Evolutionary conservation across 805 yeast genomes (phyloP), one percentile per base, ranked within the genome.

Genomic region (Schwanniomyces pseudopolymorphus): DNA sequence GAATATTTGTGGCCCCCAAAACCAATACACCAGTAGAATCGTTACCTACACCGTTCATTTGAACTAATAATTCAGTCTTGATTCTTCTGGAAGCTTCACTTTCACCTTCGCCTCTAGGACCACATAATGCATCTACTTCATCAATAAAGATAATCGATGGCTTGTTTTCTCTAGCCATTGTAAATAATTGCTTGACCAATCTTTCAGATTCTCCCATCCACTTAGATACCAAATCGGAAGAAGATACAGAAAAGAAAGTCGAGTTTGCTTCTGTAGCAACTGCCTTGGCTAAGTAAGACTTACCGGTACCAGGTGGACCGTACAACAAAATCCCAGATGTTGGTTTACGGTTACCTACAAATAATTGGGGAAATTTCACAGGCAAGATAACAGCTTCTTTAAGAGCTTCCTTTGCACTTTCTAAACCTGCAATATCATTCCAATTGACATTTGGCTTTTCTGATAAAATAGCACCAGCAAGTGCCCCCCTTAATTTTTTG

Each of bases 161-260:
- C 61, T 89, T 91, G 61, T 85, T 87, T 65, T 94, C 99, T 54
- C 99, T 78, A 4, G 99, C 99, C 96, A 92, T 89, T 27, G 85
- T 80, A 68, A 94, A 94, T 52, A 94, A 76, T 63, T 94, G 97
- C 66, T 92, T 94, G 22, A 94, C 98, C 47, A 94, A 79, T 67
- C 98, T 83, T 67, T 94, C 99, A 21, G 95, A 85, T 66, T 94
- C 99, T 58, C 99, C 99, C 97, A 92, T 92, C 99, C 99, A 94
- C 67, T 94, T 94, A 54, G 96, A 86, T 3, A 94, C 98, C 58
- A 94, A 78, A 66, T 94, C 99, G 11, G 96, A 87, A 0, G 97
- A 89, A n/a, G 96, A 86, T 1, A 94, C 96, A 2, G 96, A 87
- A 69, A 94, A 94, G 58, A 94, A 94, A 0, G 99, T 94, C 0